A percentile compares a stretch with the other conserved stretches of the same genome.
phyloP scores from a whole-genome alignment of 129 eudicot species.

The Heracleum sosnowskyi region DNA sequence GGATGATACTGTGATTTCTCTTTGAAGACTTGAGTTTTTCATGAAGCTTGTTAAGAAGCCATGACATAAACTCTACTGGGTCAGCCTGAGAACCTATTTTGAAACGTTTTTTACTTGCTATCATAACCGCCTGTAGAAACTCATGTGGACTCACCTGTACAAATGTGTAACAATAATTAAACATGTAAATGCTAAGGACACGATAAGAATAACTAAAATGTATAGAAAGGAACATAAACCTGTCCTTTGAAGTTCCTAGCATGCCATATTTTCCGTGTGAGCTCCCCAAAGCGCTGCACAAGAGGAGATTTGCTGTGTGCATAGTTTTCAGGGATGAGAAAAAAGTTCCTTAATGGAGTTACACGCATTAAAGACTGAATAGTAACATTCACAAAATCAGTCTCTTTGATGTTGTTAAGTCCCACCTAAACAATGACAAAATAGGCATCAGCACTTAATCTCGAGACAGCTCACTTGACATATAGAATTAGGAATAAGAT shows the following conservation, averaged over 20 bases:
- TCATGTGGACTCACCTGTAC: constrained; percentile 97
- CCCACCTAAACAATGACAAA: constrained; percentile 58
- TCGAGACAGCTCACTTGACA: background rate
- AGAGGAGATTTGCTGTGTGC: constrained; percentile 68
- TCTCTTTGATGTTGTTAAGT: constrained; percentile 82
- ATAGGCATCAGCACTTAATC: background rate
- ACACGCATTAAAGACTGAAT: constrained; percentile 91
- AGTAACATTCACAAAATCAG: constrained; percentile 93
- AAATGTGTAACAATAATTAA: background rate
- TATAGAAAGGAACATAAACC: constrained; percentile 27
- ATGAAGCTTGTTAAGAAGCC: constrained; percentile 91
- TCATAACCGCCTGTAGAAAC: constrained; percentile 94
- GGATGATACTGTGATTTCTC: constrained; percentile 62
- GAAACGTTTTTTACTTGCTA: constrained; percentile 79
- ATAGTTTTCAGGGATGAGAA: constrained; percentile 87
- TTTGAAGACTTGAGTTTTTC: constrained; percentile 57
- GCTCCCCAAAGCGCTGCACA: constrained; percentile 97
- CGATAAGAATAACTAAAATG: background rate
- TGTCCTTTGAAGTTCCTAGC: constrained; percentile 92
- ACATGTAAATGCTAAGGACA: background rate
- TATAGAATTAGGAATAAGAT: background rate
- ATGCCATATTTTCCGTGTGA: constrained; percentile 97
- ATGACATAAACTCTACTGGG: constrained; percentile 89
- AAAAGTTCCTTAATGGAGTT: constrained; percentile 94
- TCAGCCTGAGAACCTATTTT: constrained; percentile 88